Conservation (phyloP, 108 stramenopile genomes). For the Skeletonema marinoi region DNA sequence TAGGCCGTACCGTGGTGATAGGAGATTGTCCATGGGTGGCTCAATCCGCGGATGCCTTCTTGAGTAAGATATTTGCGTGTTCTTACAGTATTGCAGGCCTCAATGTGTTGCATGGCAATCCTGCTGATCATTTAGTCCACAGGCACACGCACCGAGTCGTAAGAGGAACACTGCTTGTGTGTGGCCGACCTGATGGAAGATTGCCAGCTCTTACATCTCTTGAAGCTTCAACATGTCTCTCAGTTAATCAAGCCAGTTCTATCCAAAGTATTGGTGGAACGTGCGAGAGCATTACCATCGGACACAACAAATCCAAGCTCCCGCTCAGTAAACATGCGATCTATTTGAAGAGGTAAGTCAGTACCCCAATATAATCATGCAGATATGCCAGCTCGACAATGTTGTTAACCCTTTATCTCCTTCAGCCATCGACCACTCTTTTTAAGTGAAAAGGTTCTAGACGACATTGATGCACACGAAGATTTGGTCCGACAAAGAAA, state of each 20-base stretch:
- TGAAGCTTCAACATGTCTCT: constrained; percentile 57
- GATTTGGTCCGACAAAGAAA: constrained; percentile 40
- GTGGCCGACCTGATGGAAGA: constrained; percentile 68
- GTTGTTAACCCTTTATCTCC: neutral
- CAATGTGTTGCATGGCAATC: constrained; percentile 59
- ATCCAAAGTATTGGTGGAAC: constrained; percentile 50
- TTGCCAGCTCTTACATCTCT: constrained; percentile 59
- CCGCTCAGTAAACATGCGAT: constrained; percentile 22
- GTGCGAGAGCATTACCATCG: constrained; percentile 62
- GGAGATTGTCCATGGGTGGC: constrained; percentile 67
- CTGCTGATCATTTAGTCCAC: constrained; percentile 71
- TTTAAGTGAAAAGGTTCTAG: constrained; percentile 50
- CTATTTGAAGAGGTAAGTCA: constrained; percentile 5
- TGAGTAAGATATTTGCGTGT: constrained; percentile 64
- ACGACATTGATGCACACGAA: constrained; percentile 43
- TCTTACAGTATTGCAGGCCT: constrained; percentile 59
- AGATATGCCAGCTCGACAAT: neutral
- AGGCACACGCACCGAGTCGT: constrained; percentile 66
- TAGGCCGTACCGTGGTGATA: constrained; percentile 71
- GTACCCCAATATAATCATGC: neutral
- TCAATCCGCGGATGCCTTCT: constrained; percentile 59
- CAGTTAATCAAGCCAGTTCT: constrained; percentile 59
- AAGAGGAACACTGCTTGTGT: constrained; percentile 55
- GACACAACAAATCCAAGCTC: constrained; percentile 64
- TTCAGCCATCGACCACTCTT: constrained; percentile 42